These are phyloP conservation scores for Amaranthus palmeri DNA, from an alignment of 148 eudicot genomes.

Conservation along the genomic window DNA sequence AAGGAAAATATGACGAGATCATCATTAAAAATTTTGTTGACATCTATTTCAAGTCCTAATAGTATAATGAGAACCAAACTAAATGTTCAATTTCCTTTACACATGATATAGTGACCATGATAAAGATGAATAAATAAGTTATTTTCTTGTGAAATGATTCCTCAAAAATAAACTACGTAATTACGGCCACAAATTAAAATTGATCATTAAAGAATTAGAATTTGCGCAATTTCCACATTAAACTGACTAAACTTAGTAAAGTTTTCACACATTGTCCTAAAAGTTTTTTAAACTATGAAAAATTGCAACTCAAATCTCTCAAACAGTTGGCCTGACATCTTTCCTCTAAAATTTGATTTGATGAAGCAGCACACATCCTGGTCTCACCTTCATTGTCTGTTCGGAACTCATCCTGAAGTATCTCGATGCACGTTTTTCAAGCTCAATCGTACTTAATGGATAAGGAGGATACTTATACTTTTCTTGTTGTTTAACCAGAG, in stretches of 20 bases:
- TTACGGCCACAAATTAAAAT: not conserved
- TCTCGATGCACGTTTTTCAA: constrained; percentile 97
- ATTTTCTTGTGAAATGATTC: not conserved
- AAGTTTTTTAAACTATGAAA: not conserved
- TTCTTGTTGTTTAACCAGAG: constrained; percentile 70
- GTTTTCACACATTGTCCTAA: not conserved
- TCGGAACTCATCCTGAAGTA: constrained; percentile 92
- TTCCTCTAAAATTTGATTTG: not conserved
- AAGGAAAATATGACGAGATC: not conserved
- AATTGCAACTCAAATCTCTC: not conserved
- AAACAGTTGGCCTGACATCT: not conserved
- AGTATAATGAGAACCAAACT: not conserved
- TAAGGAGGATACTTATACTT: constrained; percentile 79
- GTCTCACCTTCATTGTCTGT: constrained; percentile 82
- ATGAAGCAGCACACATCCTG: constrained; percentile 10
- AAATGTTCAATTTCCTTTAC: not conserved
- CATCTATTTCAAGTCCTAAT: not conserved
- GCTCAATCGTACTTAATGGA: constrained; percentile 95
- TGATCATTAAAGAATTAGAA: not conserved
- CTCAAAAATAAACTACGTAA: not conserved
- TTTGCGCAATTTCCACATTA: not conserved
- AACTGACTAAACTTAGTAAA: not conserved
- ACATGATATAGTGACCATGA: not conserved
- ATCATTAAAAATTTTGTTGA: not conserved
- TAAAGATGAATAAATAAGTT: not conserved